Evolutionary conservation across 108 stramenopile species (phyloP).

Genomic region (Nitzschia sp.): DNA sequence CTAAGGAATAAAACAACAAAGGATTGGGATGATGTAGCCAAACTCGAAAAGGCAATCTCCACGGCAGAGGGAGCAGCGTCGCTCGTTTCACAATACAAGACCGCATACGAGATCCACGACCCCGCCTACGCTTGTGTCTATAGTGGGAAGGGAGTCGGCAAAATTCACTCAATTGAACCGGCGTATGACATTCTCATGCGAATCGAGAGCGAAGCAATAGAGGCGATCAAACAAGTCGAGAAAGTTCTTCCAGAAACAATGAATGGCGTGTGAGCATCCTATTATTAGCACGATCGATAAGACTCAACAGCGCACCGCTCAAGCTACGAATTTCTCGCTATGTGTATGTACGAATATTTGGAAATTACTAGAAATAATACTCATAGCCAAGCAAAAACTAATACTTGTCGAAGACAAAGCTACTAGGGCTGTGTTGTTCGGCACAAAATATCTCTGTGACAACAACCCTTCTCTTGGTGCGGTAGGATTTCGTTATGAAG

Average conservation of each 20-base stretch:
- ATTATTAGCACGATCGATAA: no score
- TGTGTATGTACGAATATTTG: no score
- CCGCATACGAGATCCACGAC: conserved; percentile 27
- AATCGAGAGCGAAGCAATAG: conserved; percentile 51
- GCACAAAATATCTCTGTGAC: no score
- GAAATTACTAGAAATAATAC: no score
- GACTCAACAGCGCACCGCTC: not conserved
- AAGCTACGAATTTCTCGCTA: no score
- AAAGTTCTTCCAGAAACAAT: not conserved
- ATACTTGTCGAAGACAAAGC: no score
- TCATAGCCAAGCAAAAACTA: no score
- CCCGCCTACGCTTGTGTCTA: conserved; percentile 29
- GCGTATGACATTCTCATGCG: conserved; percentile 56
- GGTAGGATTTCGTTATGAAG: no score
- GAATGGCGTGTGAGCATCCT: not conserved
- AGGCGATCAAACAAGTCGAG: not conserved
- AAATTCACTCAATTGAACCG: conserved; percentile 50
- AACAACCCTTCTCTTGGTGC: no score
- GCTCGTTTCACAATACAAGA: conserved; percentile 34
- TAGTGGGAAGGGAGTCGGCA: conserved; percentile 71
- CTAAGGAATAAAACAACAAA: conserved; percentile 57
- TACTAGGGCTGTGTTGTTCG: no score
- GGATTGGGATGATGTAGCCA: conserved; percentile 56
- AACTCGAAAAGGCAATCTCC: conserved; percentile 25
- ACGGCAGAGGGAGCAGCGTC: not conserved